Conservation (phyloP, 108 stramenopile genomes). For the Cylindrotheca fusiformis region DNA sequence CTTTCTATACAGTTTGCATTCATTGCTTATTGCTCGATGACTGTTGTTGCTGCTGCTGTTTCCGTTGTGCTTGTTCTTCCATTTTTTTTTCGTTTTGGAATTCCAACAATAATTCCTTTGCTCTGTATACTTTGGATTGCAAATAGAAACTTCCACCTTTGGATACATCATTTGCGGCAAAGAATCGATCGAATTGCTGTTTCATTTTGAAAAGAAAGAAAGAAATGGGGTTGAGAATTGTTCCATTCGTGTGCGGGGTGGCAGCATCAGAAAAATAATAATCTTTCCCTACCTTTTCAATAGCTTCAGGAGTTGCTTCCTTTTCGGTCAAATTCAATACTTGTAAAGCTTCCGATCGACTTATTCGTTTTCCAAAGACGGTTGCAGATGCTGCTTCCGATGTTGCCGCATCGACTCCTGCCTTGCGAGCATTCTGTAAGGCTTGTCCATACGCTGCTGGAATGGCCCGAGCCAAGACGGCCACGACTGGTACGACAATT, state of each 20-base stretch:
- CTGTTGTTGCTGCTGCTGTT: background rate
- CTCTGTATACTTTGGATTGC: slow-evolving; percentile 95
- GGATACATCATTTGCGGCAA: slow-evolving; percentile 87
- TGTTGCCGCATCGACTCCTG: slow-evolving; percentile 36
- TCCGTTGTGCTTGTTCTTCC: slow-evolving; percentile 35
- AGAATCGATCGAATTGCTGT: slow-evolving; percentile 88
- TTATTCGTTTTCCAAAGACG: slow-evolving; percentile 49
- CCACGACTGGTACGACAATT: slow-evolving; percentile 49
- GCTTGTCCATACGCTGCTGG: slow-evolving; percentile 60
- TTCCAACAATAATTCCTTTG: slow-evolving; percentile 88
- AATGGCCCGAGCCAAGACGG: slow-evolving; percentile 48
- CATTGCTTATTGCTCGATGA: too few relatives aligned
- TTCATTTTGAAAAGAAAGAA: background rate
- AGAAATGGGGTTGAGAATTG: too few relatives aligned
- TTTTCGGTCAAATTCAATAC: slow-evolving; percentile 66
- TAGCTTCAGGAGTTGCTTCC: slow-evolving; percentile 48
- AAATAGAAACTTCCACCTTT: slow-evolving; percentile 98
- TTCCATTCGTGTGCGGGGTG: too few relatives aligned
- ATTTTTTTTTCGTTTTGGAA: slow-evolving; percentile 60
- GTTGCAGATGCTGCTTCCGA: slow-evolving; percentile 38
- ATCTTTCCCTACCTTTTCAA: slow-evolving; percentile 64
- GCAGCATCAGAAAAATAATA: too few relatives aligned
- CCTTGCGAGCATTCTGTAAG: slow-evolving; percentile 50
- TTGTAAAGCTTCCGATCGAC: slow-evolving; percentile 58
- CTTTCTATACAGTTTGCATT: too few relatives aligned